Conservation (phyloP, 345 rosid genomes). For the Tarenaya hassleriana region DNA sequence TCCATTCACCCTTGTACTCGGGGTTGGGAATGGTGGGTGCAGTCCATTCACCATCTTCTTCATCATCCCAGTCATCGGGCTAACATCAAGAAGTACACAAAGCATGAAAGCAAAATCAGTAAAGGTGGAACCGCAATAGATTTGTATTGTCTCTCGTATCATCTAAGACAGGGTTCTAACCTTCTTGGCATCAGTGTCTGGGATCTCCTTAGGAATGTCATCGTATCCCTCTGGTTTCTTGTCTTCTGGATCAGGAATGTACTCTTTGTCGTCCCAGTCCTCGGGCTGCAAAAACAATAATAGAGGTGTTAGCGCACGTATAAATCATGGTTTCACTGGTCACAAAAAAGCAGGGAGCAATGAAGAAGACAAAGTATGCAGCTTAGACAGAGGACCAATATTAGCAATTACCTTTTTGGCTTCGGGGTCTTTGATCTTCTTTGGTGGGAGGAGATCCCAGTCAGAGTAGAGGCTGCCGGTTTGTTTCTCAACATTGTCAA, state of each 20-base stretch:
- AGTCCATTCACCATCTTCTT: constrained; percentile 99
- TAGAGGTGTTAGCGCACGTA: not conserved
- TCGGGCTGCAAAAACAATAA: constrained; percentile 57
- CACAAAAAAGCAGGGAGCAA: not conserved
- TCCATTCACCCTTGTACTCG: constrained; percentile 95
- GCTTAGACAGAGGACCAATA: not conserved
- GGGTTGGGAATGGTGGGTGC: constrained; percentile 95
- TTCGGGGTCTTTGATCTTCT: constrained; percentile 85
- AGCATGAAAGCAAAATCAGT: constrained; percentile 11
- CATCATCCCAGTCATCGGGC: constrained; percentile 99
- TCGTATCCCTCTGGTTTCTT: constrained; percentile 96
- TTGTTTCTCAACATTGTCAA: constrained; percentile 91
- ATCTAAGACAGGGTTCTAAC: constrained; percentile 27
- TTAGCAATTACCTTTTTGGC: constrained; percentile 84
- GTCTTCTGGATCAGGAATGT: constrained; percentile 90
- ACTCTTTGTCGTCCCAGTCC: constrained; percentile 96
- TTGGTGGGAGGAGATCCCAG: constrained; percentile 91
- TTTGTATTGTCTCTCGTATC: not conserved
- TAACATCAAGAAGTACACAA: constrained; percentile 20
- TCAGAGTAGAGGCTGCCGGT: constrained; percentile 85
- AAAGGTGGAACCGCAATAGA: not conserved
- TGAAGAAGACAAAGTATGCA: not conserved
- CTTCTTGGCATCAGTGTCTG: constrained; percentile 87
- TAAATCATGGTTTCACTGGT: not conserved
- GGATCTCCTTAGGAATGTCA: constrained; percentile 88